Conservation (phyloP, 208 protist species). For the Trypanosomatidae sp. region DNA sequence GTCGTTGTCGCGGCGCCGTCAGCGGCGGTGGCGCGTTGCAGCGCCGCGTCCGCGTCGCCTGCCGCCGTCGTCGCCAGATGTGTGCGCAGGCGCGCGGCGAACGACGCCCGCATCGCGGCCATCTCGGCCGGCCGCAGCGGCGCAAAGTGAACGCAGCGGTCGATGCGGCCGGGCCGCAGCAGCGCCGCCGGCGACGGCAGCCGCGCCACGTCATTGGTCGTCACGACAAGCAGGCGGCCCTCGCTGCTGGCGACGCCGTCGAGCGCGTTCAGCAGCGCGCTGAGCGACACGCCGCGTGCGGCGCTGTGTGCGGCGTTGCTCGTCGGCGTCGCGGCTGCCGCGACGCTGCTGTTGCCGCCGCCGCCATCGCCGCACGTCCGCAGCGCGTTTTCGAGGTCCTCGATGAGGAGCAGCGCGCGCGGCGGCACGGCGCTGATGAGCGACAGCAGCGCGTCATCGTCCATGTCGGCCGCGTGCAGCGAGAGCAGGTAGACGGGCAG, state of each 20-base stretch:
- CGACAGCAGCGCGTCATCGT: constrained; percentile 75
- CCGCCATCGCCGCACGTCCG: constrained; percentile 1
- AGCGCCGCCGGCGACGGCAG: constrained; percentile 82
- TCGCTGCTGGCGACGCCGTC: constrained; percentile 91
- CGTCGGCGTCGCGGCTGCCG: no score
- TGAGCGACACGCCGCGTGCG: constrained; percentile 74
- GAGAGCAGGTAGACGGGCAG: constrained; percentile 89
- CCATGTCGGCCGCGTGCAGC: constrained; percentile 50
- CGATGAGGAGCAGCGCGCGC: constrained; percentile 85
- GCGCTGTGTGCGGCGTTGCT: constrained; percentile 11
- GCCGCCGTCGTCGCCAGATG: no score
- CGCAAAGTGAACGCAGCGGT: constrained; percentile 51
- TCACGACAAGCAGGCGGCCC: constrained; percentile 91
- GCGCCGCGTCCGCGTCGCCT: no score
- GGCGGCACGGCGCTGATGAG: constrained; percentile 68
- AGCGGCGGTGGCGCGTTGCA: no score
- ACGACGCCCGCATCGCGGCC: constrained; percentile 24
- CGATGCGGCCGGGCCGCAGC: constrained; percentile 89
- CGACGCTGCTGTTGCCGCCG: constrained; percentile 8
- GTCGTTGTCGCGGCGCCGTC: no score
- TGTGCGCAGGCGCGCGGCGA: no score
- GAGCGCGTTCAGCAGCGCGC: constrained; percentile 91
- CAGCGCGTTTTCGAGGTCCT: constrained; percentile 92
- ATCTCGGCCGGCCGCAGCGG: constrained; percentile 15
- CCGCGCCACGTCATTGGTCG: constrained; percentile 82